A percentile compares a stretch with the other conserved stretches of the same genome.
Conservation (phyloP, 2,329 filamentous ascomycete genomes). For the Fusarium phyllophilum region DNA sequence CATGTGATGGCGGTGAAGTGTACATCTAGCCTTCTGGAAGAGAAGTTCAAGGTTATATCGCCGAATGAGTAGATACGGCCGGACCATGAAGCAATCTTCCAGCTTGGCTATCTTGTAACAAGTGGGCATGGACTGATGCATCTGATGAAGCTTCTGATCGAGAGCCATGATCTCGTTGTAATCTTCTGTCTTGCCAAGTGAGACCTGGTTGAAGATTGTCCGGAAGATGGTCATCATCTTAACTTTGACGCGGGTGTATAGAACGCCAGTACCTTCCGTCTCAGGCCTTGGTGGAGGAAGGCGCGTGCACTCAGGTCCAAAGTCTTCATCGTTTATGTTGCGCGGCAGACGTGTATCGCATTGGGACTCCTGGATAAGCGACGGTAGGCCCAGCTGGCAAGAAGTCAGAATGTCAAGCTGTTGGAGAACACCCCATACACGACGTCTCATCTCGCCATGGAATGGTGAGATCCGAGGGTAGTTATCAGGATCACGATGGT, state of each 20-base stretch:
- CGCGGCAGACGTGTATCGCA: slow-evolving; percentile 20
- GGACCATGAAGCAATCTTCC: slow-evolving; percentile 29
- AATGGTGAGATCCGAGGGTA: slow-evolving; percentile 20
- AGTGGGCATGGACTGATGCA: slow-evolving; percentile 16
- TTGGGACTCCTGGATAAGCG: slow-evolving; percentile 24
- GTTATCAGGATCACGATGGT: slow-evolving; percentile 30
- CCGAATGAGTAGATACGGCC: slow-evolving; percentile 18
- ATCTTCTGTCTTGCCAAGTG: slow-evolving; percentile 9
- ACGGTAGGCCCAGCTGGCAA: slow-evolving; percentile 24
- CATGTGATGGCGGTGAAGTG: slow-evolving; percentile 34
- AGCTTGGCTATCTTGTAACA: slow-evolving; percentile 15
- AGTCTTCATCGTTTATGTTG: slow-evolving; percentile 31
- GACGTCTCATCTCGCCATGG: slow-evolving; percentile 32
- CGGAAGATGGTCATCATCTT: slow-evolving; percentile 25
- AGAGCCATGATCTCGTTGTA: slow-evolving; percentile 34
- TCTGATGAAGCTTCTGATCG: slow-evolving; percentile 16
- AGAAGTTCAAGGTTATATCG: slow-evolving; percentile 31
- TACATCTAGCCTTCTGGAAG: slow-evolving; percentile 25
- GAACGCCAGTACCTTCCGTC: slow-evolving; percentile 1
- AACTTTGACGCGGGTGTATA: slow-evolving; percentile 27
- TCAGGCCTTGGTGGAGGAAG: slow-evolving; percentile 23
- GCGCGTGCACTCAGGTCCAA: not conserved
- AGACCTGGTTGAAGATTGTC: slow-evolving; percentile 34
- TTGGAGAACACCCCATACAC: slow-evolving; percentile 21
- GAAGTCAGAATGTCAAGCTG: slow-evolving; percentile 31